Conservation (phyloP, 768 basidiomycete genomes). For the Candolleomyces eurysporus region DNA sequence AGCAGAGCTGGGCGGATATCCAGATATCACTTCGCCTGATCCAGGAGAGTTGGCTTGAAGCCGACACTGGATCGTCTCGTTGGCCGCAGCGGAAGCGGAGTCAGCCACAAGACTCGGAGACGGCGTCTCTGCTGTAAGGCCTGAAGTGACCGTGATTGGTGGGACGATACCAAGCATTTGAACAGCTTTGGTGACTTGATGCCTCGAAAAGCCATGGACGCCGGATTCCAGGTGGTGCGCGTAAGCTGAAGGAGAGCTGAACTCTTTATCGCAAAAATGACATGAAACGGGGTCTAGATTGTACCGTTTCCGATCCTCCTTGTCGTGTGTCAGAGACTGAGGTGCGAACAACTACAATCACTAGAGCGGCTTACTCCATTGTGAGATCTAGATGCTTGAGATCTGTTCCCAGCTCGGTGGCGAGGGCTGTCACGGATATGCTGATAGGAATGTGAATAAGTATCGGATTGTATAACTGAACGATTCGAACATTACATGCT, state of each 20-base stretch:
- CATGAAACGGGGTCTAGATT: not conserved
- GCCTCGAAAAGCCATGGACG: slow-evolving; percentile 43
- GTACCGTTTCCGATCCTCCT: too few species aligned
- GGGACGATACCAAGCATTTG: slow-evolving; percentile 52
- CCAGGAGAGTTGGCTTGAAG: slow-evolving; percentile 3
- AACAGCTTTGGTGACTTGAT: slow-evolving; percentile 41
- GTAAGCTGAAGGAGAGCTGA: slow-evolving; percentile 14
- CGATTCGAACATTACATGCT: too few species aligned
- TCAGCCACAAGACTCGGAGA: too few species aligned
- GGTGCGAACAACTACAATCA: too few species aligned
- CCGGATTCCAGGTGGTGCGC: slow-evolving; percentile 42
- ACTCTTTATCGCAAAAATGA: not conserved
- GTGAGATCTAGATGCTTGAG: too few species aligned
- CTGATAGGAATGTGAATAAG: too few species aligned
- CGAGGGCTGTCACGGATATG: too few species aligned
- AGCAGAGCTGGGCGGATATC: slow-evolving; percentile 53
- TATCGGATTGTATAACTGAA: too few species aligned
- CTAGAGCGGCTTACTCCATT: too few species aligned
- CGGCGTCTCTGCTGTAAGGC: slow-evolving; percentile 31
- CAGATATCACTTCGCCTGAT: slow-evolving; percentile 60
- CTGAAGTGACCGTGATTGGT: slow-evolving; percentile 38
- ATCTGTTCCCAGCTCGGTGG: too few species aligned
- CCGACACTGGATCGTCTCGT: not conserved
- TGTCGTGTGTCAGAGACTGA: too few species aligned
- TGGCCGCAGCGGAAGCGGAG: too few species aligned